A percentile compares a stretch with the other conserved stretches of the same genome.
These are phyloP conservation scores for Adansonia gregorii DNA, from an alignment of 441 rosid genomes.

Conservation along the genomic window DNA sequence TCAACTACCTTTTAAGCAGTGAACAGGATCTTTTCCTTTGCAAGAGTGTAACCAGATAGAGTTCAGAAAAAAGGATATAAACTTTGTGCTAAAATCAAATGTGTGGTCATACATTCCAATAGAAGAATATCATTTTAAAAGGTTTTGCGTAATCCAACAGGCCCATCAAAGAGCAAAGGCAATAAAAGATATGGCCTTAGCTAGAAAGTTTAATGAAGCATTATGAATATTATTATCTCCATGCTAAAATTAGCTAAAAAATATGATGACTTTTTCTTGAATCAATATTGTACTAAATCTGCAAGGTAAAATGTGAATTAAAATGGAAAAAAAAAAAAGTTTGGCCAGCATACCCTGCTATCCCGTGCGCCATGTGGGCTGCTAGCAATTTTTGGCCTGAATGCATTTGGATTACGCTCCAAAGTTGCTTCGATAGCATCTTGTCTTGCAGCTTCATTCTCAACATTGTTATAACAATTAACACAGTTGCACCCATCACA, in stretches of 20 bases:
- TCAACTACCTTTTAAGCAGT: not conserved
- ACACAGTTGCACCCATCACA: constrained; percentile 92
- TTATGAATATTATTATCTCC: not conserved
- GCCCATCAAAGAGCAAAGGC: not conserved
- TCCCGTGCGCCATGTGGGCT: constrained; percentile 75
- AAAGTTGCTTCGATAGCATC: constrained; percentile 74
- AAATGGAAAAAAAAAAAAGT: not conserved
- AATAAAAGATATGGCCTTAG: not conserved
- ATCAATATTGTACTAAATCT: not conserved
- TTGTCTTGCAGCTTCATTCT: constrained; percentile 69
- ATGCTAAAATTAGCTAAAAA: not conserved
- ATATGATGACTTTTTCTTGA: not conserved
- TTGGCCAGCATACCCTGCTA: constrained; percentile 49
- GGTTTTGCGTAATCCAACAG: not conserved
- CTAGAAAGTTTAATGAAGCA: not conserved
- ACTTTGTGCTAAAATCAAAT: not conserved
- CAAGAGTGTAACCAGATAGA: not conserved
- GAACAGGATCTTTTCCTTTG: not conserved
- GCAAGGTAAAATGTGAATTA: not conserved
- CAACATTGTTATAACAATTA: constrained; percentile 76
- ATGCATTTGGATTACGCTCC: constrained; percentile 88
- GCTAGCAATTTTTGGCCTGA: constrained; percentile 86
- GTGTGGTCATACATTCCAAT: not conserved
- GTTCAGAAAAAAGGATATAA: not conserved
- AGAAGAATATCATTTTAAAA: constrained; percentile 3